Base-by-base conservation (phyloP, 164 flowering plant species). In the Amborella trichopoda region DNA sequence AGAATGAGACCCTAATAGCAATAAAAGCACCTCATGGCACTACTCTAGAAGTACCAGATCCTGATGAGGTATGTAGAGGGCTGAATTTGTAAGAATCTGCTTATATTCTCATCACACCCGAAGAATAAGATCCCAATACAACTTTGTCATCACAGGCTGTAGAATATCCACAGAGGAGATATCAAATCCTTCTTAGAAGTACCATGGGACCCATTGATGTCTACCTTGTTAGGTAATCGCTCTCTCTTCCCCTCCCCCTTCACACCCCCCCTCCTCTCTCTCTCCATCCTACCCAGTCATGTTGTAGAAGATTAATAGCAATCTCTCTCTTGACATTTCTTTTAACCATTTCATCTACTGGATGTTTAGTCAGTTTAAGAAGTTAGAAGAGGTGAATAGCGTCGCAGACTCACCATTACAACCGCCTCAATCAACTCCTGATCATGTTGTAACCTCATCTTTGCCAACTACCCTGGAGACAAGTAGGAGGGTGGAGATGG, bases 11-110 rank as follows among this genome's bases (percentile, higher is more conserved):
- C 23, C 67, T 91, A 28, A 83, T 91, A 50, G 96, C 98, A 64
- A 69, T 91, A 38, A 91, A 91, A 75, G 98, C 98, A 49, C 98
- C 96, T 11, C 95, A 87, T 72, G 94, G 98, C 21, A 91, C 96
- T 45, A 91, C 95, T 16, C 58, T 91, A 44, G 96, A 91, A 78
- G 98, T 87, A 43, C 96, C 98, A 42, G 93, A 87, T 71, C 98
- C 96, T 53, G 97, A 90, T 62, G 97, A 83, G 87, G 97, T 86
- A 59, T 46, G 46, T 46, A 19, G 23, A 23, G 37, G 19, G 13
- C 28, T 28, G 49, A 38, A 23, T n/a, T n/a, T n/a, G n/a, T n/a
- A n/a, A n/a, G n/a, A n/a, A n/a, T n/a, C n/a, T n/a, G n/a, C n/a
- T n/a, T n/a, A n/a, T n/a, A n/a, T n/a, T n/a, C n/a, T n/a, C n/a